Percentiles rank a stretch among this genome's conserved stretches.
phyloP scores from a whole-genome alignment of 306 rosid genomes.

The Trifolium pratense region DNA sequence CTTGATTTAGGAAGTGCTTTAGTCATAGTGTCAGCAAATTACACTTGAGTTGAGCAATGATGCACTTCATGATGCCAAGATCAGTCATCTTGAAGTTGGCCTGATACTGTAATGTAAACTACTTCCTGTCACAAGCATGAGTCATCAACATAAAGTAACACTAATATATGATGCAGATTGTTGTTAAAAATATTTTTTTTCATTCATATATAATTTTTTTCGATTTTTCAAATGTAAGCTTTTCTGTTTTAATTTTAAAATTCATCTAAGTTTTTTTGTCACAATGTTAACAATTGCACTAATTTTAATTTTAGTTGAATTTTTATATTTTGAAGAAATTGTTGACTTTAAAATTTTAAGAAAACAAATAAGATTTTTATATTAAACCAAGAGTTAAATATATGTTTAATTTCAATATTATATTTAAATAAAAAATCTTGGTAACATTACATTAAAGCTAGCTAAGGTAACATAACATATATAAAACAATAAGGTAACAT shows the following conservation, averaged over 20 bases:
- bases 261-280: too few relatives aligned
- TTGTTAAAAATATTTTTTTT: not conserved
- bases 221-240: not conserved
- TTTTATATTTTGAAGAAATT: too few relatives aligned
- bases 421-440: not conserved
- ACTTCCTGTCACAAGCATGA: not conserved
- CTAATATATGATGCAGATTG: not conserved
- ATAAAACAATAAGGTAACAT: not conserved
- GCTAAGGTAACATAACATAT: not conserved
- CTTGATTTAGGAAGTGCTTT: slow-evolving; percentile 7
- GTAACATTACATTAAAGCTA: too few relatives aligned
- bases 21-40: not conserved
- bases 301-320: too few relatives aligned
- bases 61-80: not conserved
- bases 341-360: too few relatives aligned
- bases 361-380: too few relatives aligned
- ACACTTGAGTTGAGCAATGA: slow-evolving; percentile 1
- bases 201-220: not conserved
- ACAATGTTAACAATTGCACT: too few relatives aligned
- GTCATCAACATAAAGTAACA: not conserved
- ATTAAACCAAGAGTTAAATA: too few relatives aligned
- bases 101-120: not conserved
- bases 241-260: not conserved
- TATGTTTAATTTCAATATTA: not conserved
- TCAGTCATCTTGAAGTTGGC: too few relatives aligned